phyloP scores from a whole-genome alignment of 331 rosid species.

The Rosa hybrid region DNA sequence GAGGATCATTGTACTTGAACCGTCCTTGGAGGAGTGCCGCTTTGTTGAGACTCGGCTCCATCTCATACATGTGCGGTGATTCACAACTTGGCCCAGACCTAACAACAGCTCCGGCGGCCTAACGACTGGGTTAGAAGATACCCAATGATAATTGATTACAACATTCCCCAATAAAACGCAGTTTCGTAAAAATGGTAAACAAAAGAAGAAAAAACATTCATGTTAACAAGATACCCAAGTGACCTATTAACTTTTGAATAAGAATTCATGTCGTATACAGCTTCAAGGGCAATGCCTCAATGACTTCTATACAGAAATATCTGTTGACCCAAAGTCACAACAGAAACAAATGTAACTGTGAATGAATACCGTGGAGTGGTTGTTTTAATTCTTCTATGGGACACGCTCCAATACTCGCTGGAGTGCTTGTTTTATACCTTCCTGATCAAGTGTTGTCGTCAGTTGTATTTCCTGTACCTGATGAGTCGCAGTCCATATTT shows the following conservation, averaged over 20 bases:
- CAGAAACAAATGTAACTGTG: background rate
- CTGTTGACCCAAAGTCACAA: background rate
- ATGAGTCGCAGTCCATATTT: slow-evolving; percentile 1
- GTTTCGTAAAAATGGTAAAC: background rate
- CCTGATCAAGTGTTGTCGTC: slow-evolving; percentile 87
- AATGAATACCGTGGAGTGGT: slow-evolving; percentile 38
- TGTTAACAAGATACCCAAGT: background rate
- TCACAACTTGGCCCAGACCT: no score
- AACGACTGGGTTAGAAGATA: no score
- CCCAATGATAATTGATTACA: background rate
- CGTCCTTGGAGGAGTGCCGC: no score
- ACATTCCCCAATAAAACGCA: background rate
- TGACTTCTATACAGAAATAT: slow-evolving; percentile 39
- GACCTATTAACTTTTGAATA: background rate
- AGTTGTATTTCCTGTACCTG: slow-evolving; percentile 91
- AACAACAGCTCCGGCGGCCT: no score
- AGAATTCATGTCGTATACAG: slow-evolving; percentile 5
- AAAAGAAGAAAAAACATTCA: background rate
- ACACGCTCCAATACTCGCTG: slow-evolving; percentile 91
- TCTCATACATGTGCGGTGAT: no score
- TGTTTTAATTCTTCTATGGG: slow-evolving; percentile 54
- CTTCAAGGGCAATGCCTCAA: background rate
- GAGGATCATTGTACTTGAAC: no score
- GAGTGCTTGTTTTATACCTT: slow-evolving; percentile 82
- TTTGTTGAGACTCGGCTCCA: no score